Evolutionary conservation across 2,329 filamentous ascomycete species (phyloP).

Genomic region (Bipolaris bicolor): DNA sequence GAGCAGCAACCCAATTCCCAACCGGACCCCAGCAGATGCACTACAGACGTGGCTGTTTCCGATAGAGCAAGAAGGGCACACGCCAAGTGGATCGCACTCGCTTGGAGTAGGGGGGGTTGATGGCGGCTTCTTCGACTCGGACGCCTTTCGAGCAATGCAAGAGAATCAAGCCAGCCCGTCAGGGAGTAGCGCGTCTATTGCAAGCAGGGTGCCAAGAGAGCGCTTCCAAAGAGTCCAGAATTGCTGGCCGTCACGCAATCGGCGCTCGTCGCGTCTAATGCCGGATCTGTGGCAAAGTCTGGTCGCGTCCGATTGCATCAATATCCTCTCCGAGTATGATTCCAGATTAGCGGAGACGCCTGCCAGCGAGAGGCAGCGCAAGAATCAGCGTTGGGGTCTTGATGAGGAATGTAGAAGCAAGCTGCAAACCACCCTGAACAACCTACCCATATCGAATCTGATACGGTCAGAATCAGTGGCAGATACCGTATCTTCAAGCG

Average conservation of each 20-base stretch:
- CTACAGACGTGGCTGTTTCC: conserved; percentile 48
- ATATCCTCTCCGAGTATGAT: conserved; percentile 44
- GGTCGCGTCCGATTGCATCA: conserved; percentile 37
- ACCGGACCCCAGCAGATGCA: conserved; percentile 45
- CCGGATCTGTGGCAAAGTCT: conserved; percentile 46
- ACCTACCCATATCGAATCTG: conserved; percentile 28
- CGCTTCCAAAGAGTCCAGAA: conserved; percentile 49
- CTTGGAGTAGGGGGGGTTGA: conserved; percentile 31
- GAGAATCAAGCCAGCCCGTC: conserved; percentile 44
- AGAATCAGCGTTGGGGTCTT: conserved; percentile 47
- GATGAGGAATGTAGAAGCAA: conserved; percentile 50
- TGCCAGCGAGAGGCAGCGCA: conserved; percentile 37
- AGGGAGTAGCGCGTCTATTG: conserved; percentile 45
- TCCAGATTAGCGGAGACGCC: conserved; percentile 32
- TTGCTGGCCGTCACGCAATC: conserved; percentile 46
- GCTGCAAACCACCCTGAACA: conserved; percentile 43
- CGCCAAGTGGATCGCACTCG: conserved; percentile 35
- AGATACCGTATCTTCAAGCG: conserved; percentile 42
- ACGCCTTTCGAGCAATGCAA: conserved; percentile 28
- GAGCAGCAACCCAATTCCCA: conserved; percentile 45
- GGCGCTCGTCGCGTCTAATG: conserved; percentile 42
- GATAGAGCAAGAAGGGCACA: conserved; percentile 39
- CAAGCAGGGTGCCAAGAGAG: conserved; percentile 47
- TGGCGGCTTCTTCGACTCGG: conserved; percentile 40
- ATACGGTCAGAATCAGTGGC: conserved; percentile 36